Base-by-base conservation (phyloP, 2,329 filamentous ascomycete species). In the Aspergillus neoniger region DNA sequence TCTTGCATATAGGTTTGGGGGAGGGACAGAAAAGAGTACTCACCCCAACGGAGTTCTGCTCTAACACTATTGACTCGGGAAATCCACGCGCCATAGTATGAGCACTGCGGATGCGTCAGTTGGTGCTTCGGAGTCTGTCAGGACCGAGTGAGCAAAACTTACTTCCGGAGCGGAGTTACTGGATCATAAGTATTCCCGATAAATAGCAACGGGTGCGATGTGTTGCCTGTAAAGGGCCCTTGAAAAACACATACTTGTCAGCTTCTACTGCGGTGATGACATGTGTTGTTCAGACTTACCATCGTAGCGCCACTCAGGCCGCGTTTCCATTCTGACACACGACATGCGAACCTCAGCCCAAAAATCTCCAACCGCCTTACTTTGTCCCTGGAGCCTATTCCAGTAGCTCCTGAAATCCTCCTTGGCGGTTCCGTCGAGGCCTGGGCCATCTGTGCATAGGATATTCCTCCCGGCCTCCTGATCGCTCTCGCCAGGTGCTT, bases 21-120 rank as follows among this genome's bases (percentile, higher is more conserved):
- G 32, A n/a, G 17, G 15, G 6, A 19, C 19, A 19, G 19, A 9
- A 38, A 5, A 23, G 14, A n/a, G 21, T 15, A 54, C 57, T 39
- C 25, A 58, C 57, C 7, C 57, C 57, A 9, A 58, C 30, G 7
- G 50, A 58, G n/a, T 58, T 39, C 30, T 58, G 57, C 39, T 53
- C 17, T 30, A 58, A 23, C 7, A 58, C 49, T 6, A 30, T 30
- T 7, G 49, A 58, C 14, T 36, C 41, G 3, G 50, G 28, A 9
- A 58, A 58, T 19, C 23, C 8, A 8, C 32, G 28, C 12, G 49
- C n/a, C 49, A 58, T 58, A 12, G 21, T 15, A 19, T 53, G 21
- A 32, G 57, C 38, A 25, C 57, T 58, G 39, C 19, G 1, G 10
- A 14, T 17, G 23, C 5, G 9, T 48, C 12, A 36, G 30, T 38